A percentile compares a stretch with the other conserved stretches of the same genome.
Evolutionary conservation across 1,284 basidiomycete genomes (phyloP).

Genomic region (Cryptococcus wingfieldii): DNA sequence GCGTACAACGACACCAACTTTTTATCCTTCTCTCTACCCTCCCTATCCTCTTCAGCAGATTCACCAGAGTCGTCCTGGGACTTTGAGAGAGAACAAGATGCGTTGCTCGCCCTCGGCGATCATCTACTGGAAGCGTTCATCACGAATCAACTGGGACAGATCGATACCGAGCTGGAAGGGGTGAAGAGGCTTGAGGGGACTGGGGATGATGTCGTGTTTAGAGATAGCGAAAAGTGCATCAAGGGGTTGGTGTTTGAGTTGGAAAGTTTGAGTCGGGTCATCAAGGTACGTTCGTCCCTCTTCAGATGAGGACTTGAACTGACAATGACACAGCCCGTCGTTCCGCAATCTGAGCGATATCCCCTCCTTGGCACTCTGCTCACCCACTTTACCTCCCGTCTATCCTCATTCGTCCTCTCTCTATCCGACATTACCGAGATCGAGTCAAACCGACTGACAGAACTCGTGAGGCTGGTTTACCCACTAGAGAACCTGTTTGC

Average conservation of each 20-base stretch:
- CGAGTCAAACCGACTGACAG: constrained; percentile 78
- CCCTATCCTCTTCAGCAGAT: constrained; percentile 39
- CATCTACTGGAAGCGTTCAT: no score
- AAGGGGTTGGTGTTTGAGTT: constrained; percentile 65
- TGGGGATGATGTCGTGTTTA: constrained; percentile 68
- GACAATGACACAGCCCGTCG: constrained; percentile 20
- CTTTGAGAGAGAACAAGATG: constrained; percentile 41
- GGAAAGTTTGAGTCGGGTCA: constrained; percentile 60
- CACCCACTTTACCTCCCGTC: constrained; percentile 64
- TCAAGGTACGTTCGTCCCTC: constrained; percentile 59
- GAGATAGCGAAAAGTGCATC: constrained; percentile 69
- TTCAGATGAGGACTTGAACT: neutral
- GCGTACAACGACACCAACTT: constrained; percentile 83
- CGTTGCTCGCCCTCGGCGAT: no score
- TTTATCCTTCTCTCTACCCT: constrained; percentile 52
- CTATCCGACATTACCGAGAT: constrained; percentile 85
- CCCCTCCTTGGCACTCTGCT: constrained; percentile 68
- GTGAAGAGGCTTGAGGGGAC: constrained; percentile 52
- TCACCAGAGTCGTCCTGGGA: constrained; percentile 46
- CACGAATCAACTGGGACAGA: neutral
- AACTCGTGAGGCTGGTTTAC: constrained; percentile 73
- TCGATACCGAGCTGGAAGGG: neutral
- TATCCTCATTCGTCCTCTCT: constrained; percentile 70
- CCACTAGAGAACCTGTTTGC: constrained; percentile 72
- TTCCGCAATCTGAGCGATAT: constrained; percentile 64